These are phyloP conservation scores for Dendrobium nobile DNA, from an alignment of 106 monocot genomes.

Conservation along the genomic window DNA sequence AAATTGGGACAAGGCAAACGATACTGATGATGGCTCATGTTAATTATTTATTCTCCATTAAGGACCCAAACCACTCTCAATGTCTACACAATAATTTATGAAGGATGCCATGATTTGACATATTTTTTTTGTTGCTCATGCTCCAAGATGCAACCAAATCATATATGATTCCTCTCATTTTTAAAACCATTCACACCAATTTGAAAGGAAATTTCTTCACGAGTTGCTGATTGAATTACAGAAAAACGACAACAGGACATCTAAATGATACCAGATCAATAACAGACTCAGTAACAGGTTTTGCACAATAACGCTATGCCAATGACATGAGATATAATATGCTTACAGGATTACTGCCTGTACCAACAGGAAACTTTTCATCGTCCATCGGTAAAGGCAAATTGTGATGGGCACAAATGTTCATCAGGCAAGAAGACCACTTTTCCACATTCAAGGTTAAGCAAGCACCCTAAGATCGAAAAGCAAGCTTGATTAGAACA, in stretches of 20 bases:
- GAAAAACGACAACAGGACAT: neutral
- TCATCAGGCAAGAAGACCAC: constrained; percentile 51
- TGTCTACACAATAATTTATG: neutral
- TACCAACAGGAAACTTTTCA: constrained; percentile 96
- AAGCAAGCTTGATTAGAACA: neutral
- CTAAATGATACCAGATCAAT: neutral
- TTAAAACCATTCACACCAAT: neutral
- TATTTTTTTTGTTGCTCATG: neutral
- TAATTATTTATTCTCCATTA: neutral
- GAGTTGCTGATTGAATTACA: neutral
- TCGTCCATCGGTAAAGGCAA: constrained; percentile 63
- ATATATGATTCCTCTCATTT: neutral
- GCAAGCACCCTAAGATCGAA: constrained; percentile 69
- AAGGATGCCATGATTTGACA: neutral
- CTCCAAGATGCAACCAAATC: neutral
- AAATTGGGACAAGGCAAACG: neutral
- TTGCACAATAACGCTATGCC: neutral
- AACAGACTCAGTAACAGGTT: neutral
- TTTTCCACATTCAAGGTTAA: constrained; percentile 71
- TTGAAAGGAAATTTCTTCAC: neutral
- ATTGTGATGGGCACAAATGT: constrained; percentile 62
- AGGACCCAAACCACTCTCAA: neutral
- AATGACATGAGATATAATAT: constrained; percentile 3
- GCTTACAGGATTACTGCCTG: constrained; percentile 99
- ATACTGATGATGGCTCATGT: neutral